Conservation (phyloP, 2,329 filamentous ascomycete species). For the Penicillium polonicum region DNA sequence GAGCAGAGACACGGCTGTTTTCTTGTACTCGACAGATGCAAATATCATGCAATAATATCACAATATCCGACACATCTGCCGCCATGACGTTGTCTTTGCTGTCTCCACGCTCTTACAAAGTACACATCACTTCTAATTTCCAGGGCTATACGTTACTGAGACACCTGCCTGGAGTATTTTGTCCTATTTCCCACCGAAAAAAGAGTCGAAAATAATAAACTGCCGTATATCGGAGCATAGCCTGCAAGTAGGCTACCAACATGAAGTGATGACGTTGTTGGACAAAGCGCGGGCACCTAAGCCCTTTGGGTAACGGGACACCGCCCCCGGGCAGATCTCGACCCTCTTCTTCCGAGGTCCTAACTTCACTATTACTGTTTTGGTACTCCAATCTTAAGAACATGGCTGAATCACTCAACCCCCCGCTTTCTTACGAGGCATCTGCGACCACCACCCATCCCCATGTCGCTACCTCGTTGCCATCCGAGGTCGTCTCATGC, state of each 20-base stretch:
- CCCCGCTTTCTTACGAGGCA: conserved; percentile 71
- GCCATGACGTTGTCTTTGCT: neutral
- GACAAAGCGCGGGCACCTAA: neutral
- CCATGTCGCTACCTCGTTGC: conserved; percentile 67
- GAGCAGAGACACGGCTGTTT: neutral
- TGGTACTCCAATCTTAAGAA: neutral
- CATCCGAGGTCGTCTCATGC: conserved; percentile 82
- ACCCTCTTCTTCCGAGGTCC: neutral
- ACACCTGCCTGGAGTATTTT: neutral
- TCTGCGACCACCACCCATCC: conserved; percentile 72
- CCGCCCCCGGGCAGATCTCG: conserved; percentile 16
- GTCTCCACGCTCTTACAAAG: neutral
- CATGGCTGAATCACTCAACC: conserved; percentile 55
- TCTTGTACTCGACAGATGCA: neutral
- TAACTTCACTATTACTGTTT: conserved; percentile 8
- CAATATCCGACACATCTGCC: neutral
- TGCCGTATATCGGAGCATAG: neutral
- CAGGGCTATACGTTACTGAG: too few relatives aligned
- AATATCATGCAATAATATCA: neutral
- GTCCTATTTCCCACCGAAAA: neutral
- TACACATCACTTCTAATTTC: neutral
- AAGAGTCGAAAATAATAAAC: neutral
- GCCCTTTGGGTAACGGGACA: conserved; percentile 5
- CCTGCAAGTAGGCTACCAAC: neutral
- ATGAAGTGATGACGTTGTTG: conserved; percentile 9